Percentiles rank a stretch among this genome's conserved stretches.
Evolutionary conservation across 768 basidiomycete species (phyloP).

Genomic region (Pleurotus platypus): DNA sequence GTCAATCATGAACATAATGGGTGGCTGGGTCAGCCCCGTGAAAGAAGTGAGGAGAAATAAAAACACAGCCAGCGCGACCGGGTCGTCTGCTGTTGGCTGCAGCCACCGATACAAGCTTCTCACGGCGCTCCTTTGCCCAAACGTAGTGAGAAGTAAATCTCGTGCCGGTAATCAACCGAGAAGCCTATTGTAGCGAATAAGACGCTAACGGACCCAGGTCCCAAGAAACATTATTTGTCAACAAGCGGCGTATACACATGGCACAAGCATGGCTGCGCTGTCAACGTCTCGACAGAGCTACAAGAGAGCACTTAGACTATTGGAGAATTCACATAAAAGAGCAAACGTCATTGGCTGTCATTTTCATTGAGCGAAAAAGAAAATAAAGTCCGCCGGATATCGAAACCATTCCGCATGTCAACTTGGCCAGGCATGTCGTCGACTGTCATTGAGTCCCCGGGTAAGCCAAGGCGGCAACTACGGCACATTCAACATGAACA

Average conservation of each 20-base stretch:
- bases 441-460: background rate
- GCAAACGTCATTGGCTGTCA: constrained; percentile 2
- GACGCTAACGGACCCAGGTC: background rate
- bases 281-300: background rate
- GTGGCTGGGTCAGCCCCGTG: too few species aligned
- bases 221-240: background rate
- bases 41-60: background rate
- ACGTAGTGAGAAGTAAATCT: constrained; percentile 9
- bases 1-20: too few species aligned
- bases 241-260: constrained; percentile 7
- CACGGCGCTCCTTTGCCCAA: constrained; percentile 3
- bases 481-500: background rate
- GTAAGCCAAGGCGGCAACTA: background rate
- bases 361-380: background rate
- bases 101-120: background rate
- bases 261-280: background rate
- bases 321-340: background rate
- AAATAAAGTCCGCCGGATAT: constrained; percentile 6
- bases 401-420: constrained; percentile 7
- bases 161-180: background rate
- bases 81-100: background rate
- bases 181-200: background rate
- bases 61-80: background rate
- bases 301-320: background rate
- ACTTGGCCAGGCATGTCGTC: background rate